Base-by-base conservation (phyloP, 2,329 filamentous ascomycete genomes). In the Aureobasidium pullulans region DNA sequence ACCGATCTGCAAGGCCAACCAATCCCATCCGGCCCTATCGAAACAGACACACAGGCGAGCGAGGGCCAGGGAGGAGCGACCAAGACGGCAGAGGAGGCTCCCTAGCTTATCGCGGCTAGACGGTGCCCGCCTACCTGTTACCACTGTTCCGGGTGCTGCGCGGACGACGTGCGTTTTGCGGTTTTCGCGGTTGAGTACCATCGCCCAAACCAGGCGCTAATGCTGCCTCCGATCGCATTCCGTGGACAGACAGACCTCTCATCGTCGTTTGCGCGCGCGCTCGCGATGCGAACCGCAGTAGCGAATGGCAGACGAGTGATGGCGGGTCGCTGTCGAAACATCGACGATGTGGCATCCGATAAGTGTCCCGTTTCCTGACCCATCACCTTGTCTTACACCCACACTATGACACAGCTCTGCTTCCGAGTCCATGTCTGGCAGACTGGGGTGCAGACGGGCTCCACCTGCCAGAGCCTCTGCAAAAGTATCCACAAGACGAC, bases 71-170 rank as follows among this genome's bases (percentile, higher is more conserved):
- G 11, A 39, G 34, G 6, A 29, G 36, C 23, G 5, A 31, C 36
- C 34, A 40, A 23, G 34, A 28, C 28, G 19, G 49, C 37, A 53
- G 15, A 29, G 13, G 49, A 23, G 23, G 52, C 53, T 47, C 43
- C 53, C 40, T 47, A 57, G 53, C 53, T 47, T 23, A 29, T 57
- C 53, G 43, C 53, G 53, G 42, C 53, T 57, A 56, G 52, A 31
- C 31, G 39, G 28, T 37, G 53, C n/a, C 53, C 53, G 42, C 31
- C 42, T 47, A 56, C 40, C 39, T 56, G 29, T 28, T 57, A 36
- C 43, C 43, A 11, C 43, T 47, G 32, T 29, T 23, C 32, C 34
- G 42, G 42, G 16, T 47, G 43, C 53, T 53, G 49, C 13, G 28
- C 50, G 40, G 52, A 44, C 29, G 31, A 36, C 5, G 19, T 43